Base-by-base conservation (phyloP, 345 rosid species). In the Eucalyptus tenuipes region DNA sequence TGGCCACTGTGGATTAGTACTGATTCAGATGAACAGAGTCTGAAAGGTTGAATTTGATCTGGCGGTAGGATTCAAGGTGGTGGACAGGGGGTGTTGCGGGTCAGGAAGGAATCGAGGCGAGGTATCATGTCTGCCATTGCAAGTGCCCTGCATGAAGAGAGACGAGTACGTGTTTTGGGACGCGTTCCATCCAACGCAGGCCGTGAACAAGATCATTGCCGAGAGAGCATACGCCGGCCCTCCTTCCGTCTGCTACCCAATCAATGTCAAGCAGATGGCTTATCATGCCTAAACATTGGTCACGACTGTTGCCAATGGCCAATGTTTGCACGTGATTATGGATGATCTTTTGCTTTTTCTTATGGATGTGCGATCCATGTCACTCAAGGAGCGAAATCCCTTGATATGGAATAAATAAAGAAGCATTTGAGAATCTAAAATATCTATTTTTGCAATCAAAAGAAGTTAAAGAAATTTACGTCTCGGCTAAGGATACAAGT, bases 101-200 rank as follows among this genome's bases (percentile, higher is more conserved):
- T 91, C 93, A 44, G 97, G 98, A 42, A 94, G 93, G 89, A 94
- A 95, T 87, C 80, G 40, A n/a, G 95, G 97, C 4, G 93, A 92
- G 87, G 92, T 95, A 42, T 95, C 96, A n/a, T 96, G 98, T 86
- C 92, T 95, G 89, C 96, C 97, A 11, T 47, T 93, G 85, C 88
- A 90, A 49, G 81, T 92, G 7, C 96, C 98, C 22, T 95, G 98
- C 89, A 88, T 85, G 9, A 89, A 93, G 50, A 93, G 97, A 88
- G 94, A 95, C 24, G 87, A 91, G 20, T 94, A 93, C 68, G 89
- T 94, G 45, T 95, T 96, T 71, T 95, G 96, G 98, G 97, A 95
- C 89, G 95, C 97, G 14, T 94, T 89, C 87, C 97, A 94, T 86
- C 97, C 97, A 31, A 94, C 97, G 1, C 91, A 94, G 92, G 95